A percentile compares a stretch with the other conserved stretches of the same genome.
These are phyloP conservation scores for Phoma sp. DNA, from an alignment of 2,329 filamentous ascomycete species.

Conservation along the genomic window DNA sequence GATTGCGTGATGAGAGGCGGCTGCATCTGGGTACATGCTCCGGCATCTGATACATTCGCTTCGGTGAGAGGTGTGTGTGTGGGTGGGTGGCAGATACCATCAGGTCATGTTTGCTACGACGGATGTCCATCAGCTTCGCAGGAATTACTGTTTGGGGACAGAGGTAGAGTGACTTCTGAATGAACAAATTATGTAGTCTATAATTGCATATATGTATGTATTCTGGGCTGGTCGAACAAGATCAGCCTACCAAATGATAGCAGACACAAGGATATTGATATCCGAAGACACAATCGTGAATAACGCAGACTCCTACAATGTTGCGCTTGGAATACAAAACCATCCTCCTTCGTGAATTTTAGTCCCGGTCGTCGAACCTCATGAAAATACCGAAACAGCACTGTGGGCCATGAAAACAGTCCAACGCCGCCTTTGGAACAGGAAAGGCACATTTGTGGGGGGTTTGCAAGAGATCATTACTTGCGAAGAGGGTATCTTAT, in stretches of 20 bases:
- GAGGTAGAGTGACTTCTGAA: background rate
- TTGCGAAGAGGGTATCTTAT: conserved; percentile 16
- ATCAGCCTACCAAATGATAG: conserved; percentile 13
- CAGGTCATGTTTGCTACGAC: background rate
- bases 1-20: conserved; percentile 12
- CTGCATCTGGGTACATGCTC: conserved; percentile 13
- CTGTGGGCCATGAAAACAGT: background rate
- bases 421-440: conserved; percentile 2
- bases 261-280: conserved; percentile 4
- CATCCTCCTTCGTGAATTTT: conserved; percentile 3
- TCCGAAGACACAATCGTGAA: conserved; percentile 7
- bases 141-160: background rate
- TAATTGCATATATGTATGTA: conserved; percentile 8
- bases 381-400: conserved; percentile 2
- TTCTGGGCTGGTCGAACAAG: conserved; percentile 8
- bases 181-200: conserved; percentile 12
- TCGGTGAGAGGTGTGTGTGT: background rate
- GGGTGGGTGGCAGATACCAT: background rate
- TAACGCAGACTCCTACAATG: conserved; percentile 1
- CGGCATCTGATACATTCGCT: conserved; percentile 4
- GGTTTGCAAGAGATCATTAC: conserved; percentile 12
- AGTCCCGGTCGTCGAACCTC: conserved; percentile 7
- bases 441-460: conserved; percentile 2
- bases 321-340: conserved; percentile 16
- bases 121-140: background rate